Base-by-base conservation (phyloP, 2,329 filamentous ascomycete genomes). In the Trematosphaeria pertusa region DNA sequence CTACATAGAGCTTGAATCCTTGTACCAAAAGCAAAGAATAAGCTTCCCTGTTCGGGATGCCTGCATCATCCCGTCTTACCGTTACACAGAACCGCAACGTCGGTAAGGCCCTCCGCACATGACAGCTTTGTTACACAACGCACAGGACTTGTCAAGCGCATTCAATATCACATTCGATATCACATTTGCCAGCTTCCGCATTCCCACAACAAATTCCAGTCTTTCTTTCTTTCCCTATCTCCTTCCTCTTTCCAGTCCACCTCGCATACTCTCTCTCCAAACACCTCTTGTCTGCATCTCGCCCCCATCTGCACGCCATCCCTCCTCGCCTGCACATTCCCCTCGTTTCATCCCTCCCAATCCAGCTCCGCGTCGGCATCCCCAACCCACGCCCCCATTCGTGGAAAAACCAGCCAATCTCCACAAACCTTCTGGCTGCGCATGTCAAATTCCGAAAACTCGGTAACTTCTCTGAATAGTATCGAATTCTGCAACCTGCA, bases 361-460 rank as follows among this genome's bases (percentile, higher is more conserved):
- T 36, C 31, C 42, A 15, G 17, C 15, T 15, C 6, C 17, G 4
- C 9, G 7, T 11, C 22, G n/a, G n/a, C n/a, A n/a, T 18, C 33
- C 19, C 28, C 31, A 15, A 34, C 8, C 11, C 8, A 7, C 31
- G 7, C 4, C 18, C 42, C 22, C 43, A 46, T 46, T 47, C 44
- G 38, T 28, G 44, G 44, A 47, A 47, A 42, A 47, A 37, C 30
- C 31, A 11, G 12, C 20, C 37, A 30, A 31, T 40, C 4, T 30
- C 22, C 32, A 22, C 32, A 43, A 36, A 14, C 31, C 18, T 19
- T 40, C 17, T 7, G 17, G 17, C 8, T 28, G 36, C 20, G 43
- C n/a, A 28, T 14, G 8, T 34, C 26, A 10, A 31, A 32, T 22
- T 26, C 34, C 34, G 14, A 11, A 14, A 19, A 18, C 38, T 20